These are phyloP conservation scores for Conringia planisiliqua DNA, from an alignment of 345 rosid genomes.

Conservation along the genomic window DNA sequence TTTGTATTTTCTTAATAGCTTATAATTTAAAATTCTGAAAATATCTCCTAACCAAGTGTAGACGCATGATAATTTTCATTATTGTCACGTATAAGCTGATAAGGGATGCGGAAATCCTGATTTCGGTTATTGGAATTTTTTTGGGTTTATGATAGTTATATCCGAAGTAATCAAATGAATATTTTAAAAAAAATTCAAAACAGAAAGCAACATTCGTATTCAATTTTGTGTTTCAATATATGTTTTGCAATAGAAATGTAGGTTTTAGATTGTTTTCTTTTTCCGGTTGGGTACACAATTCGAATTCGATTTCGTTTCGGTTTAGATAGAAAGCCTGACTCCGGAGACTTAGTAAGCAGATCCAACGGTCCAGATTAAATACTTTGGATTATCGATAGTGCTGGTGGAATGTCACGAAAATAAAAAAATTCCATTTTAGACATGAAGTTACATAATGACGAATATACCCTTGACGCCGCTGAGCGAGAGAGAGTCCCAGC, in stretches of 20 bases:
- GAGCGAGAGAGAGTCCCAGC: slow-evolving; percentile 12
- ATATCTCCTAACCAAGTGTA: no score
- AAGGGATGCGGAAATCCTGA: neutral
- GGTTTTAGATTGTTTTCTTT: neutral
- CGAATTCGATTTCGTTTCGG: neutral
- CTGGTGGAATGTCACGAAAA: slow-evolving; percentile 18
- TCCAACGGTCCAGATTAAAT: slow-evolving; percentile 32
- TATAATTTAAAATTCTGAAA: no score
- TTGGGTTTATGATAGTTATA: no score
- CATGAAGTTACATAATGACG: slow-evolving; percentile 22
- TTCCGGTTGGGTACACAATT: neutral
- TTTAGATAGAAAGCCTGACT: neutral
- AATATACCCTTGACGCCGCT: slow-evolving; percentile 30
- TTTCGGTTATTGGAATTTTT: neutral
- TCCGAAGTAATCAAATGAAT: neutral
- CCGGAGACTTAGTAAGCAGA: slow-evolving; percentile 22
- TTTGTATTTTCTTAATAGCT: neutral
- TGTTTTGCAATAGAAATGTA: neutral
- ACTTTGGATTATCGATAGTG: slow-evolving; percentile 6
- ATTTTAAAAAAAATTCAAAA: no score
- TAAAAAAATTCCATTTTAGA: neutral
- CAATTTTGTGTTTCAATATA: neutral
- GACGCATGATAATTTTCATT: no score
- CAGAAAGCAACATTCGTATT: neutral
- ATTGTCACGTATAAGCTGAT: no score